Base-by-base conservation (phyloP, 805 yeast genomes). In the Ogataea ramenticola region DNA sequence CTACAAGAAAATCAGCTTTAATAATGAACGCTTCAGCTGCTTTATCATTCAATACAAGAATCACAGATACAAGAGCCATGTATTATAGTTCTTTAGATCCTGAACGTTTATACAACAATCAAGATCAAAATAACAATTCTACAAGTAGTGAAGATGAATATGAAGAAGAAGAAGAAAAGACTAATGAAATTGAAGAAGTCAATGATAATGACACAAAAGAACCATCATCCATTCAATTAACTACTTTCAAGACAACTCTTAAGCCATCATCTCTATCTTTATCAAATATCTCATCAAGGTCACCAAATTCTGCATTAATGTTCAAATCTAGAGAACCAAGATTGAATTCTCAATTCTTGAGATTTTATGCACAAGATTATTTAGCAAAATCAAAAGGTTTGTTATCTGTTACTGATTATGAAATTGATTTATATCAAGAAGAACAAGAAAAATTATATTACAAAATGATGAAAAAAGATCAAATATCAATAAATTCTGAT, bases 291-390 rank as follows among this genome's bases (percentile, higher is more conserved):
- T 22, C 40, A 37, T 15, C 22, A 26, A 29, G 19, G n/a, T n/a
- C n/a, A 38, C 35, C 17, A 19, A 12, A 11, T 16, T 9, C 14
- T 19, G 8, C 24, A 19, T 12, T 19, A 12, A 22, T 22, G 9
- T n/a, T 16, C 17, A 34, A 34, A 34, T 30, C 36, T 21, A 61
- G 82, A 46, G 81, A 76, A 46, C 68, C 71, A 31, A 64, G 82
- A 43, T 65, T 77, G 37, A 78, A 78, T 52, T 60, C 77, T 8
- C 58, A 61, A 29, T 77, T 77, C 46, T 56, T 78, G 21, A 59
- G 73, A 43, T 59, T 74, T 32, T 77, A 75, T 48, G 73, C 82
- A 1, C 62, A 68, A 39, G 80, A 77, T 51, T 68, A 61, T 46
- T 57, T 66, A n/a, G 72, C 15, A 62, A 77, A 44, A 40, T 51